These are phyloP conservation scores for Oxyria digyna DNA, from an alignment of 148 eudicot species.

Conservation along the genomic window DNA sequence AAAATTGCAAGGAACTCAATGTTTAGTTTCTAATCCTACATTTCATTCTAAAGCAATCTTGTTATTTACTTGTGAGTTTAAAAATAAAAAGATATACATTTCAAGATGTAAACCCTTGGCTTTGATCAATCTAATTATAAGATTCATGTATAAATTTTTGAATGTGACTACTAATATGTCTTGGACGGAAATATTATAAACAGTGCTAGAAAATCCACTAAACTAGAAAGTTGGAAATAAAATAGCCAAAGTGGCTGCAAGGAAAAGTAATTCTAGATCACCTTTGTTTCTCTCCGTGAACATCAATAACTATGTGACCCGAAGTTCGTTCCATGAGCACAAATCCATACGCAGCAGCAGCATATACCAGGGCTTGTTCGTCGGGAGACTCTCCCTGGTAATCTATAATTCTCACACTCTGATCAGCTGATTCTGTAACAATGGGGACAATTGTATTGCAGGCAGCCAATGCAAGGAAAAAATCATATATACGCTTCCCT, in stretches of 20 bases:
- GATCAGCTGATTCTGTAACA: constrained; percentile 43
- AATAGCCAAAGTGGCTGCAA: background rate
- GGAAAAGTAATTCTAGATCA: constrained; percentile 12
- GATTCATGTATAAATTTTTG: background rate
- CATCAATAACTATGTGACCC: constrained; percentile 87
- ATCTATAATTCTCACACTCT: constrained; percentile 50
- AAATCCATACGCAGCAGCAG: constrained; percentile 95
- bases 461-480: constrained; percentile 94
- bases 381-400: constrained; percentile 99
- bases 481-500: constrained; percentile 43
- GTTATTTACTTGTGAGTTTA: background rate
- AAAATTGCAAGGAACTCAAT: background rate
- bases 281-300: constrained; percentile 87
- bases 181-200: background rate
- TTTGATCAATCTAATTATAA: background rate
- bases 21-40: background rate
- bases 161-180: background rate
- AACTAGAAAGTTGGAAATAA: background rate
- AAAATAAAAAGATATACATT: background rate
- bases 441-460: constrained; percentile 98
- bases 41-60: background rate
- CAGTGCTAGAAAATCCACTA: background rate
- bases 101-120: background rate
- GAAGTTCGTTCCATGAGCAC: constrained; percentile 90
- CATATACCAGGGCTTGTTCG: constrained; percentile 97